Conservation (phyloP, 768 basidiomycete genomes). For the Hirschioporus abietinus region DNA sequence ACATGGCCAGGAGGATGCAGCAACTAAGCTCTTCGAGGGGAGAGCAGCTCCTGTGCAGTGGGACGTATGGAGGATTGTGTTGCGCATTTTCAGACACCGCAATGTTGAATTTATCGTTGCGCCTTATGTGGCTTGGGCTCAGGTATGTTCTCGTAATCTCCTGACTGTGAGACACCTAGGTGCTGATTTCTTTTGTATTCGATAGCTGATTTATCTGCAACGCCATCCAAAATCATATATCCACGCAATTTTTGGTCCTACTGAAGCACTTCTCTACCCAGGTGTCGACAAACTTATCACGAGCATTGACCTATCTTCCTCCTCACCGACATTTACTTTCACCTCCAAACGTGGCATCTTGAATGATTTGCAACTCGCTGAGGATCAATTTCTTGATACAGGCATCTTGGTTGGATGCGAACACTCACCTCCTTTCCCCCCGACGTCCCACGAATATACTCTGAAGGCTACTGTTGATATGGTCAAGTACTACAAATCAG, state of each 20-base stretch:
- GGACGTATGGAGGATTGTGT: constrained; percentile 92
- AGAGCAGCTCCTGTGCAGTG: constrained; percentile 65
- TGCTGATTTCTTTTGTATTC: constrained; percentile 5
- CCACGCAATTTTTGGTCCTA: constrained; percentile 88
- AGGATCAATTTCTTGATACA: constrained; percentile 94
- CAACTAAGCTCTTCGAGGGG: constrained; percentile 78
- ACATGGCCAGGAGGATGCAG: constrained; percentile 82
- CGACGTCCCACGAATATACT: constrained; percentile 73
- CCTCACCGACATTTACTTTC: constrained; percentile 72
- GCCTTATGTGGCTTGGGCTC: constrained; percentile 93
- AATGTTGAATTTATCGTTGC: constrained; percentile 96
- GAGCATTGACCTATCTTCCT: constrained; percentile 68
- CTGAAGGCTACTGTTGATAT: constrained; percentile 86
- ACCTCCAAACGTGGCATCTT: constrained; percentile 77
- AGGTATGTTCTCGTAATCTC: constrained; percentile 51
- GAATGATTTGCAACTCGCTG: constrained; percentile 54
- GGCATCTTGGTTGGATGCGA: constrained; percentile 90
- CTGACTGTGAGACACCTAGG: constrained; percentile 5
- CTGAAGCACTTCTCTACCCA: constrained; percentile 86
- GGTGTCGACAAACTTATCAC: constrained; percentile 87
- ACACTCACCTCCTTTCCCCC: constrained; percentile 73
- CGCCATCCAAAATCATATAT: constrained; percentile 91
- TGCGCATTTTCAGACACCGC: constrained; percentile 89
- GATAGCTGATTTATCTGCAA: constrained; percentile 88
- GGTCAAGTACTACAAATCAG: constrained; percentile 90